A percentile compares a stretch with the other conserved stretches of the same genome.
Conservation (phyloP, 306 rosid genomes). For the Ceratonia siliqua region DNA sequence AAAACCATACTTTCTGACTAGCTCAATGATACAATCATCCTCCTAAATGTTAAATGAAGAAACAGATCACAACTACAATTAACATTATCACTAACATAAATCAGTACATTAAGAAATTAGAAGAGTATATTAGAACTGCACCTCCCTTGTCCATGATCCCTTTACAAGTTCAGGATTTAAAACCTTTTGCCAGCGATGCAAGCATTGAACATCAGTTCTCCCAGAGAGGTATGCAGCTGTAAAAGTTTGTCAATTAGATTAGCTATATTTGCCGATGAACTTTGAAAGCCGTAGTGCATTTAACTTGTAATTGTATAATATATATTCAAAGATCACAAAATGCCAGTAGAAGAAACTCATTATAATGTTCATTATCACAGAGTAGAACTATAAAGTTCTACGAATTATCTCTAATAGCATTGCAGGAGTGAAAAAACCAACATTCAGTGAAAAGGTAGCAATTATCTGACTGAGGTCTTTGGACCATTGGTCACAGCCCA, state of each 20-base stretch:
- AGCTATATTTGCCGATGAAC: background rate
- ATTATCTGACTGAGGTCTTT: background rate
- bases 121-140: conserved; percentile 21
- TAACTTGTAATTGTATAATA: background rate
- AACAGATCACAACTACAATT: conserved; percentile 17
- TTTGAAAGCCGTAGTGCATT: background rate
- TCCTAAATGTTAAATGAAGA: conserved; percentile 45
- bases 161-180: conserved; percentile 57
- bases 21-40: conserved; percentile 50
- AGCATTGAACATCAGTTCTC: conserved; percentile 53
- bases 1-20: conserved; percentile 47
- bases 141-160: conserved; percentile 73
- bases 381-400: background rate
- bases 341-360: background rate
- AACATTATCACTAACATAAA: background rate
- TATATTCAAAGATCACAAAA: background rate
- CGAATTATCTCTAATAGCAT: background rate
- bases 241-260: background rate
- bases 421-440: background rate
- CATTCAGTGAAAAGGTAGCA: background rate
- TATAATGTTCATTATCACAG: background rate
- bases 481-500: no score
- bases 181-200: conserved; percentile 68
- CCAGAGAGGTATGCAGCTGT: conserved; percentile 54
- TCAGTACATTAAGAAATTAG: background rate